These are phyloP conservation scores for Pueraria montana DNA, from an alignment of 306 rosid species.

Conservation along the genomic window DNA sequence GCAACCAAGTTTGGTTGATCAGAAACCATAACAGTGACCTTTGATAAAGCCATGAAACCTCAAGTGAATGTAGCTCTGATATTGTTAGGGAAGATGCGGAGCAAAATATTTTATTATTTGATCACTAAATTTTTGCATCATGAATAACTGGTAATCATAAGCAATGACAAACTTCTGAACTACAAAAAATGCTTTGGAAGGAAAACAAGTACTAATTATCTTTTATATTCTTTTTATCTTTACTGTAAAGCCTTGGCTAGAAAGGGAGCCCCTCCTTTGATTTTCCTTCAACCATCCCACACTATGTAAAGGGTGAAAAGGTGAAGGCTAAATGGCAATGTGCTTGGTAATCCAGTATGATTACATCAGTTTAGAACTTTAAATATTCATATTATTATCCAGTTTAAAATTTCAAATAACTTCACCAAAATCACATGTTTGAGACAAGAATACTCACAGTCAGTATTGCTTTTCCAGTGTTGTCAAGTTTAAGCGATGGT, in stretches of 20 bases:
- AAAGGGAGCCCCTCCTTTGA: background rate
- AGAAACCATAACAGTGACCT: background rate
- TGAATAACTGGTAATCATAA: background rate
- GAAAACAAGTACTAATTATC: background rate
- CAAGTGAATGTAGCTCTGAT: background rate
- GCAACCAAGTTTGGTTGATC: background rate
- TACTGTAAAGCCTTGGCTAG: background rate
- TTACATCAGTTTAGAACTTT: conserved; percentile 23
- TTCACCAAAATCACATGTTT: conserved; percentile 18
- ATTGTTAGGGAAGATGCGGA: background rate
- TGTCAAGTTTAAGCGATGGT: conserved; percentile 86
- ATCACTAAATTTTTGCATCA: background rate
- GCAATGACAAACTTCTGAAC: background rate
- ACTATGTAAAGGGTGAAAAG: conserved; percentile 27
- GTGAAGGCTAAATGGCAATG: conserved; percentile 18
- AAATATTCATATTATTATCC: background rate
- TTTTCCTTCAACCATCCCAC: conserved; percentile 38
- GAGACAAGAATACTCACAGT: conserved; percentile 64
- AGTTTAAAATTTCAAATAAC: conserved; percentile 15
- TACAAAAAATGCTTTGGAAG: background rate
- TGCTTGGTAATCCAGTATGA: conserved; percentile 5
- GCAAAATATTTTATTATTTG: background rate
- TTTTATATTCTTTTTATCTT: background rate
- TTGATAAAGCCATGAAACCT: background rate
- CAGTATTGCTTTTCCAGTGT: conserved; percentile 90